These are phyloP conservation scores for Argentina anserina DNA, from an alignment of 306 rosid species.

Conservation along the genomic window DNA sequence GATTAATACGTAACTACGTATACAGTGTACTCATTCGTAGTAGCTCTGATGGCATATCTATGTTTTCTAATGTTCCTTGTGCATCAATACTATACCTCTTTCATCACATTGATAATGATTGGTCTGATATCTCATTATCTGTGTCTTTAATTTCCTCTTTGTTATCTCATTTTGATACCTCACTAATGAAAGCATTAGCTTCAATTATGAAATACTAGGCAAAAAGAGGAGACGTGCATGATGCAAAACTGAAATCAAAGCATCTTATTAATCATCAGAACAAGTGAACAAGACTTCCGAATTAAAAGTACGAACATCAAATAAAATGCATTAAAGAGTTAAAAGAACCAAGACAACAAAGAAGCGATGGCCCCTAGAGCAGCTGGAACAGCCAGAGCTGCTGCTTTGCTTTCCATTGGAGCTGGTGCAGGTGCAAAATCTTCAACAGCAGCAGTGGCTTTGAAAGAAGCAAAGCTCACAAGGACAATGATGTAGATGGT, in stretches of 20 bases:
- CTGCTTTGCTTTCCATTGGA: constrained; percentile 58
- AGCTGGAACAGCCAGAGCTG: constrained; percentile 24
- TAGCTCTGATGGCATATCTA: constrained; percentile 22
- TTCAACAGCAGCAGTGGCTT: constrained; percentile 35
- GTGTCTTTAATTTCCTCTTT: too few species aligned
- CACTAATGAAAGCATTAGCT: background rate
- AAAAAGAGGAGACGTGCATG: background rate
- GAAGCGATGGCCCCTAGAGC: constrained; percentile 38
- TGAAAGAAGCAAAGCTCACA: constrained; percentile 28
- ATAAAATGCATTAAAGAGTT: background rate
- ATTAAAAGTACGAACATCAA: constrained; percentile 2
- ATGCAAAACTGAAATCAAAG: too few species aligned
- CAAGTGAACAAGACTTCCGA: constrained; percentile 12
- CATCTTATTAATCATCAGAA: background rate
- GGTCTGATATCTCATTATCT: background rate
- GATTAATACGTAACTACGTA: constrained; percentile 16
- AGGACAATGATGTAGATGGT: constrained; percentile 40
- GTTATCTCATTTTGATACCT: background rate
- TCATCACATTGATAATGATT: background rate
- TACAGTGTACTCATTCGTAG: constrained; percentile 13
- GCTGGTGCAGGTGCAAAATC: constrained; percentile 59
- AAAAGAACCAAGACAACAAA: constrained; percentile 44
- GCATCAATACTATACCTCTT: background rate
- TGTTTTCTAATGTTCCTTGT: background rate
- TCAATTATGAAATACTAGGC: background rate